phyloP scores from a whole-genome alignment of 1,284 basidiomycete genomes.

The Leucoagaricus sp. region DNA sequence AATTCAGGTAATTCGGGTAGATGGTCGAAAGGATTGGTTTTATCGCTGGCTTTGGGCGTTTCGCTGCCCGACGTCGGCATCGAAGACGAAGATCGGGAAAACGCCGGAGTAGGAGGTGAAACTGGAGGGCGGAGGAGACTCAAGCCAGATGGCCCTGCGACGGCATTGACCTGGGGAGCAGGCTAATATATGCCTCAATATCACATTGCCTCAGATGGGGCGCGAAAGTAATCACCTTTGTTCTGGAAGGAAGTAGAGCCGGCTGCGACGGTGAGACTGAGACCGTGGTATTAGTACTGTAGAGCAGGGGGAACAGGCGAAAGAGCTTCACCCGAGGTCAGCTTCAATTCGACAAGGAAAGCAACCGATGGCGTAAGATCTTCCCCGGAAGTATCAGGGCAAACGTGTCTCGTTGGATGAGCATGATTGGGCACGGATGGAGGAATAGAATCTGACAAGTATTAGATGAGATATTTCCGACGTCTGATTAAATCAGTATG shows the following conservation, averaged over 20 bases:
- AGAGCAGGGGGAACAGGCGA: not conserved
- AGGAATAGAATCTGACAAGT: not conserved
- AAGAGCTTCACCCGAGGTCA: constrained; percentile 2
- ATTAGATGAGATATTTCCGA: not conserved
- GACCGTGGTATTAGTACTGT: not conserved
- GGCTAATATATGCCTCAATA: not conserved
- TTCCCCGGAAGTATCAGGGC: not conserved
- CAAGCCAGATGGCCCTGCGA: constrained; percentile 28
- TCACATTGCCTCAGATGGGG: not conserved
- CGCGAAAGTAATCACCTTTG: not conserved
- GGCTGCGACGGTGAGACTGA: not conserved
- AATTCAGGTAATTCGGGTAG: not conserved
- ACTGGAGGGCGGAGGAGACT: constrained; percentile 29
- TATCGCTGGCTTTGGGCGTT: constrained; percentile 1
- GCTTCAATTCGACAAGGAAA: not conserved
- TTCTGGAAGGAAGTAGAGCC: not conserved
- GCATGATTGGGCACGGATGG: not conserved
- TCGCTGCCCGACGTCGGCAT: not conserved
- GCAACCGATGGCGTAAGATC: not conserved
- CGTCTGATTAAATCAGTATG: no score
- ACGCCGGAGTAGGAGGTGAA: not conserved
- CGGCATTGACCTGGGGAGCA: not conserved
- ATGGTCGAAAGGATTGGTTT: not conserved
- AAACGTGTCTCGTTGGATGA: not conserved
- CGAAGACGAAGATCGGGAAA: not conserved